Percentiles rank a stretch among this genome's conserved stretches.
phyloP scores from a whole-genome alignment of 2,329 filamentous ascomycete genomes.

The Ceratocystis cubensis region DNA sequence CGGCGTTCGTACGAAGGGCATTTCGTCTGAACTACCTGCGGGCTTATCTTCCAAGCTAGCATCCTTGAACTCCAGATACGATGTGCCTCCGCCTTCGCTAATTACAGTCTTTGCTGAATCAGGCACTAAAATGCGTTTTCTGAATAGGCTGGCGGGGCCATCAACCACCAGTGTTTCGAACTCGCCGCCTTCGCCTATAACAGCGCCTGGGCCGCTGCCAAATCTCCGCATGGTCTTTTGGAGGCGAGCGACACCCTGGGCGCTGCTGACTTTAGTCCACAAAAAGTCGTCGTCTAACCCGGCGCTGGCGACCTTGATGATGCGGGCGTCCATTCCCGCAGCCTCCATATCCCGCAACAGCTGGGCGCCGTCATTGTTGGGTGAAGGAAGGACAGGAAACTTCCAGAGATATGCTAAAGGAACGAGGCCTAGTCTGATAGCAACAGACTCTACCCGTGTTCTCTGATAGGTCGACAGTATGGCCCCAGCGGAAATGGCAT shows the following conservation, averaged over 20 bases:
- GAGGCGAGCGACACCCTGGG: slow-evolving; percentile 35
- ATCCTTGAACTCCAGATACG: slow-evolving; percentile 52
- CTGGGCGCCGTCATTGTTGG: slow-evolving; percentile 35
- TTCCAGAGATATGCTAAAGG: slow-evolving; percentile 89
- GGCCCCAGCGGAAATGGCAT: slow-evolving; percentile 80
- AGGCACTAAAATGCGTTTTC: slow-evolving; percentile 51
- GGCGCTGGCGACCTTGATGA: slow-evolving; percentile 89
- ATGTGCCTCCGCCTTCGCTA: slow-evolving; percentile 61
- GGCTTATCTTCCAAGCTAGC: slow-evolving; percentile 41
- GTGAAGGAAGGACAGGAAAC: slow-evolving; percentile 58
- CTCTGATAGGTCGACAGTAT: slow-evolving; percentile 94
- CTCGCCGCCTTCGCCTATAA: slow-evolving; percentile 86
- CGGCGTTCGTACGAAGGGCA: slow-evolving; percentile 41
- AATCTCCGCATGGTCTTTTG: slow-evolving; percentile 51
- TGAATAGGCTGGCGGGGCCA: slow-evolving; percentile 64
- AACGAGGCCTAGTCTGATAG: slow-evolving; percentile 64
- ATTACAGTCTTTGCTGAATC: slow-evolving; percentile 42
- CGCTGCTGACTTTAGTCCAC: slow-evolving; percentile 64
- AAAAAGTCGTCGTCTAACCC: slow-evolving; percentile 70
- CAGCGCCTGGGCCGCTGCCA: slow-evolving; percentile 46
- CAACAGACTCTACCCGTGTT: slow-evolving; percentile 87
- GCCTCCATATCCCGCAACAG: slow-evolving; percentile 71
- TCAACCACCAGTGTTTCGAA: slow-evolving; percentile 86
- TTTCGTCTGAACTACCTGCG: slow-evolving; percentile 19
- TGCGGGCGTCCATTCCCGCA: slow-evolving; percentile 69